These are phyloP conservation scores for Citrus glauca DNA, from an alignment of 345 rosid genomes.

Conservation along the genomic window DNA sequence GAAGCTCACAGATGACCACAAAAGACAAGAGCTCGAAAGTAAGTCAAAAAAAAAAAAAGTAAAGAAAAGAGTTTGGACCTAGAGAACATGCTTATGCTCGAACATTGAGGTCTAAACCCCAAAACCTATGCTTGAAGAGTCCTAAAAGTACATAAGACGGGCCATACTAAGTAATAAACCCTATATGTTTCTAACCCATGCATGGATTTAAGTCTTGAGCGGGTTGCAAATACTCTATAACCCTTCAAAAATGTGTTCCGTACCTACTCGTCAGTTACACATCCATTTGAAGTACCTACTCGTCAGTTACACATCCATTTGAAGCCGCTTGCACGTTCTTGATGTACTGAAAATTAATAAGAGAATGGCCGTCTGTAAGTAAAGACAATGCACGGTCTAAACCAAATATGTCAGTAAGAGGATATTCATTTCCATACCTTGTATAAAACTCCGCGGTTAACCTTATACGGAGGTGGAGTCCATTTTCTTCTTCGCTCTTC, in stretches of 20 bases:
- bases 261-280: slow-evolving; percentile 84
- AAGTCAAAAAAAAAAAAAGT: too few species aligned
- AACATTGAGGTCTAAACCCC: not conserved
- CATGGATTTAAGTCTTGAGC: not conserved
- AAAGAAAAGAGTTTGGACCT: too few species aligned
- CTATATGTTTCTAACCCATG: not conserved
- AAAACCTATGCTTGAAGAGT: not conserved
- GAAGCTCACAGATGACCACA: too few species aligned
- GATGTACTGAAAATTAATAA: slow-evolving; percentile 56
- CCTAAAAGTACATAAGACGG: not conserved
- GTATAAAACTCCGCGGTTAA: slow-evolving; percentile 63
- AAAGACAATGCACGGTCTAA: not conserved
- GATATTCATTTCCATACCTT: slow-evolving; percentile 43
- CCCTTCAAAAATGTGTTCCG: not conserved
- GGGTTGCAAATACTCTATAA: slow-evolving; percentile 10
- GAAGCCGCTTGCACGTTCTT: slow-evolving; percentile 90
- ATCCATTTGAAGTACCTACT: slow-evolving; percentile 71
- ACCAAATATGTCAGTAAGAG: not conserved
- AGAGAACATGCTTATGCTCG: not conserved
- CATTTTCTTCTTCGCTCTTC: slow-evolving; percentile 66
- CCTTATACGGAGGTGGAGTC: slow-evolving; percentile 74
- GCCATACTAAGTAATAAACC: not conserved
- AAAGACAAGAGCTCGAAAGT: too few species aligned
- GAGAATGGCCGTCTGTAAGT: not conserved
- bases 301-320: slow-evolving; percentile 88